Evolutionary conservation across 495 filamentous ascomycete species (phyloP).

Genomic region (Amphirosellinia nigrospora): DNA sequence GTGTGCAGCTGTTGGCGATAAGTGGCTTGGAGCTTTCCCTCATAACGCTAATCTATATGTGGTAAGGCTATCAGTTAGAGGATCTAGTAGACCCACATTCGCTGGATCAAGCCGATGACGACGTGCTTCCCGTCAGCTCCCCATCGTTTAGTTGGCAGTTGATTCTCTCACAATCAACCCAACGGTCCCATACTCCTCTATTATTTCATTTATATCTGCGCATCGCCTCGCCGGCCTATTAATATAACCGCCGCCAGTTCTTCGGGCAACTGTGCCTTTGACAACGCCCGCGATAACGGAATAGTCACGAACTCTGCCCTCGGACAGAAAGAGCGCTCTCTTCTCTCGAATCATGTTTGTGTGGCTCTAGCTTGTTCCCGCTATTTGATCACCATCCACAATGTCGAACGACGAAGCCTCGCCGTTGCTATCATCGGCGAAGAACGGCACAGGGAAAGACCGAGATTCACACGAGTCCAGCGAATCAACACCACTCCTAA

Average conservation of each 20-base stretch:
- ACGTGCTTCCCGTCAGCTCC: conserved; percentile 9
- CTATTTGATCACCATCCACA: conserved; percentile 16
- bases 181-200: neutral
- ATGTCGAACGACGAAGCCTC: conserved; percentile 56
- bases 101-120: conserved; percentile 11
- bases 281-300: neutral
- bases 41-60: neutral
- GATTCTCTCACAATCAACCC: neutral
- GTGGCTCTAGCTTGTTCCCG: conserved; percentile 10
- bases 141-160: neutral
- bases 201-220: neutral
- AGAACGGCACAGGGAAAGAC: conserved; percentile 40
- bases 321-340: neutral
- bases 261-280: neutral
- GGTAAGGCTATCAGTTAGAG: neutral
- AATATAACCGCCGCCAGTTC: neutral
- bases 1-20: neutral
- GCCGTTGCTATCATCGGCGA: conserved; percentile 45
- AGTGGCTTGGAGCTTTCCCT: conserved; percentile 7
- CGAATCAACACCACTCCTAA: conserved; percentile 64
- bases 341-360: conserved; percentile 14
- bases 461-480: conserved; percentile 36
- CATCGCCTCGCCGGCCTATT: neutral
- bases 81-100: neutral
- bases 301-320: neutral